Percentiles rank a stretch among this genome's conserved stretches.
These are phyloP conservation scores for Kickxella alabastrina DNA, from an alignment of 192 early-diverging fungal genomes.

Conservation along the genomic window DNA sequence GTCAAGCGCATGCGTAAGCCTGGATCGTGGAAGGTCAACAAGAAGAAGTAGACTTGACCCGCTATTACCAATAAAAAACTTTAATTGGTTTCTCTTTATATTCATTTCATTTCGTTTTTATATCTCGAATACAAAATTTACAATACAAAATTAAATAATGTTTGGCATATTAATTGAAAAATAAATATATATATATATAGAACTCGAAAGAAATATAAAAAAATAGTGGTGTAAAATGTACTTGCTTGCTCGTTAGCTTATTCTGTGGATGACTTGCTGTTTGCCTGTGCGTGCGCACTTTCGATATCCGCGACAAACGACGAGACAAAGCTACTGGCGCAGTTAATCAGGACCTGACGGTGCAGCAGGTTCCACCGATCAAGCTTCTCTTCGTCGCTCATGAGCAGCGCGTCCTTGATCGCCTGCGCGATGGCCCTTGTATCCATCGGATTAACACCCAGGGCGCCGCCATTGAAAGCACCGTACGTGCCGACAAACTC, in stretches of 20 bases:
- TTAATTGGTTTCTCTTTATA: background rate
- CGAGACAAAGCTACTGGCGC: slow-evolving; percentile 65
- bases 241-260: no score
- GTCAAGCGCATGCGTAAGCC: slow-evolving; percentile 51
- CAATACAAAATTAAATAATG: background rate
- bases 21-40: slow-evolving; percentile 43
- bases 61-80: background rate
- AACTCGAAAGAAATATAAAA: no score
- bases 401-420: slow-evolving; percentile 83
- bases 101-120: background rate
- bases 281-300: slow-evolving; percentile 16
- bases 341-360: slow-evolving; percentile 64
- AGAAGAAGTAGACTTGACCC: slow-evolving; percentile 14
- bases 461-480: slow-evolving; percentile 72
- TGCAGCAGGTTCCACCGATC: slow-evolving; percentile 71
- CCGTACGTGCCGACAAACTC: slow-evolving; percentile 98
- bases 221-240: no score
- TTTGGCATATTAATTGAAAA: no score
- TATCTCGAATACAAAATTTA: background rate
- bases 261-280: no score
- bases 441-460: slow-evolving; percentile 98
- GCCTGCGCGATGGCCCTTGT: slow-evolving; percentile 81
- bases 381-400: slow-evolving; percentile 72
- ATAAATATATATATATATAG: no score
- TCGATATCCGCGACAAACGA: slow-evolving; percentile 53